phyloP scores from a whole-genome alignment of 345 rosid genomes.

The Pseudoturritis turrita region DNA sequence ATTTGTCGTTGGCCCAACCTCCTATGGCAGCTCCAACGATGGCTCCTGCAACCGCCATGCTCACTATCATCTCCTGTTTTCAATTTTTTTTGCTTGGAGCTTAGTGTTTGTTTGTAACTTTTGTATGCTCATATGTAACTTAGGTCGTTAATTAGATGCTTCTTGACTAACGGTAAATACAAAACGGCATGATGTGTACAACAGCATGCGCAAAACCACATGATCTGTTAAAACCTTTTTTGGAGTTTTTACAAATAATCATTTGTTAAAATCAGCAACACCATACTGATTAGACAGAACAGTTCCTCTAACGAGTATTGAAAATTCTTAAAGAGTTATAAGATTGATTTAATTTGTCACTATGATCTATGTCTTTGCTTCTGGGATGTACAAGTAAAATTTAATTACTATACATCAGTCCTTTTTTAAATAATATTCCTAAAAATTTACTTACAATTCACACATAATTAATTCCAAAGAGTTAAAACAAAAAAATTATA shows the following conservation, averaged over 20 bases:
- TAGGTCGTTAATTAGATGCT: background rate
- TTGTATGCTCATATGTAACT: background rate
- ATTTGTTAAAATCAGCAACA: background rate
- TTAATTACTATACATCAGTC: background rate
- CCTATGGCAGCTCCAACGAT: constrained; percentile 80
- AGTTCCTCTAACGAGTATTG: background rate
- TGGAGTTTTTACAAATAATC: background rate
- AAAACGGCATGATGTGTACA: constrained; percentile 15
- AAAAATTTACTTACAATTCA: background rate
- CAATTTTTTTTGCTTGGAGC: background rate
- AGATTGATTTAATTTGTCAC: background rate
- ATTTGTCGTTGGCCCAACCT: constrained; percentile 74
- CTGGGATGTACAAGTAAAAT: background rate
- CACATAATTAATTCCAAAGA: background rate
- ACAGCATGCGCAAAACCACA: background rate
- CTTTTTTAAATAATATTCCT: background rate
- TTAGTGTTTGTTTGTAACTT: background rate
- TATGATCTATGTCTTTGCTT: background rate
- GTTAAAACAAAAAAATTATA: background rate
- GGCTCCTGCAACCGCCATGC: constrained; percentile 91
- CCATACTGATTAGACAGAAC: background rate
- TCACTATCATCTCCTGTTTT: constrained; percentile 80
- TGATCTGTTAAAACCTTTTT: background rate
- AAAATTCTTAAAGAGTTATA: background rate
- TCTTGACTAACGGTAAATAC: background rate